Base-by-base conservation (phyloP, 1,284 basidiomycete species). In the Sphaerobolus stellatus region DNA sequence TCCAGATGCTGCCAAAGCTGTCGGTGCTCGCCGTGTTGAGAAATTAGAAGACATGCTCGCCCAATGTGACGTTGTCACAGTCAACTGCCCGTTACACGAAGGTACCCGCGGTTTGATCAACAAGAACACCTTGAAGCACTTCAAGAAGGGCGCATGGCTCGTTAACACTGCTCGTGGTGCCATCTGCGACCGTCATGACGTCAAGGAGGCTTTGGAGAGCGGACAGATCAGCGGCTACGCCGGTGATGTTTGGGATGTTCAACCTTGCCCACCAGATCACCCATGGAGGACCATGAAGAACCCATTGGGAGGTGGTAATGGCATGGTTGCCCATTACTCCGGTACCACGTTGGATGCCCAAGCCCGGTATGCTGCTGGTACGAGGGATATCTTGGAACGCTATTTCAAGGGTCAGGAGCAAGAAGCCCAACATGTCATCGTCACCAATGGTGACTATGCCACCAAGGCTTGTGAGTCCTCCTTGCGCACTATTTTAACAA, bases 131-230 rank as follows among this genome's bases (percentile, higher is more conserved):
- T 78, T 98, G 63, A 81, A 82, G 67, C 88, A 91, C 76, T 91
- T 97, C 83, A 97, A 98, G 82, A 88, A 90, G 66, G 86, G 86
- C 48, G 80, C 89, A n/a, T 94, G 90, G 88, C 81, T 95, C 62
- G 85, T 96, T 68, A 95, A 96, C 82, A 95, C 93, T 29, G 94
- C 94, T 41, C 91, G 93, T 64, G 94, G 94, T 45, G 94, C 94
- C 49, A 94, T 98, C 66, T 92, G 88, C 70, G 87, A 93, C 73
- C 85, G 86, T 60, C 80, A 92, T 59, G 92, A 85, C 45, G 84
- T 97, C 56, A 84, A 85, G 9, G 83, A 72, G 1, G 92, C 94
- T 9, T 71, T 98, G 59, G 80, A 83, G 72, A 84, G 79, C 52
- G 94, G 94, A 16, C 89, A 91, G 48, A 69, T 95, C 56, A 70